Evolutionary conservation across 1,284 basidiomycete genomes (phyloP).

Genomic region (Paramarasmius palmivorus): DNA sequence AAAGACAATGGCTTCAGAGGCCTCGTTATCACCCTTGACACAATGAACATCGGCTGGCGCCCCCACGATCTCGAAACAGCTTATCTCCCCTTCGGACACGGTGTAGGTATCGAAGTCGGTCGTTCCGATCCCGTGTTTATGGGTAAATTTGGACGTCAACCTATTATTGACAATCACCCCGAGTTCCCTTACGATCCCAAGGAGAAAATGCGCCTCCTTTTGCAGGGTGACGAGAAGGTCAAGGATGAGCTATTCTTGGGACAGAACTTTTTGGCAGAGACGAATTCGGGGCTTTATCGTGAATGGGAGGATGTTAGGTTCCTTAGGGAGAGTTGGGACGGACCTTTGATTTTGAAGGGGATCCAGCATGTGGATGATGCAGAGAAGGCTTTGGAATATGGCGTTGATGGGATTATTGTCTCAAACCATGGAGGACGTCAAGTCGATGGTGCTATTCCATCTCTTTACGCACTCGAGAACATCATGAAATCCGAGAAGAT

Average conservation of each 20-base stretch:
- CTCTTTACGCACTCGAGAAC: conserved; percentile 65
- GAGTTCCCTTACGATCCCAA: conserved; percentile 60
- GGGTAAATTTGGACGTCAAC: conserved; percentile 44
- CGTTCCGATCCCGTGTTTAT: conserved; percentile 74
- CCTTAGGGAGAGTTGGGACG: conserved; percentile 67
- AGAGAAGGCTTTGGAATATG: conserved; percentile 62
- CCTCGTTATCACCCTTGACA: conserved; percentile 72
- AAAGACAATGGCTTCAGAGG: conserved; percentile 65
- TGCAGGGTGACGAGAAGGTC: conserved; percentile 46
- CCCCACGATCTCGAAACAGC: conserved; percentile 61
- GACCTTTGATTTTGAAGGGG: conserved; percentile 70
- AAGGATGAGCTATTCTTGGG: conserved; percentile 45
- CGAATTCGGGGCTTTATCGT: conserved; percentile 56
- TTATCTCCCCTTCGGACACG: conserved; percentile 65
- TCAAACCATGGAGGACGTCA: conserved; percentile 86
- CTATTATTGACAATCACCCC: conserved; percentile 40
- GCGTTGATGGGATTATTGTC: conserved; percentile 75
- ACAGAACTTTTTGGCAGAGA: conserved; percentile 55
- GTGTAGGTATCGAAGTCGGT: conserved; percentile 59
- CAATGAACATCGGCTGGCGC: conserved; percentile 67
- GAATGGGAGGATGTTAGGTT: conserved; percentile 68
- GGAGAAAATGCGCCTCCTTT: conserved; percentile 37
- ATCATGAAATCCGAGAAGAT: conserved; percentile 63
- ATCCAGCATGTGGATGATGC: conserved; percentile 67
- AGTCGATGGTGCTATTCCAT: conserved; percentile 76